Evolutionary conservation across 1,284 basidiomycete species (phyloP), one percentile per base, ranked within the genome.

Genomic region (Hemileia vastatrix): DNA sequence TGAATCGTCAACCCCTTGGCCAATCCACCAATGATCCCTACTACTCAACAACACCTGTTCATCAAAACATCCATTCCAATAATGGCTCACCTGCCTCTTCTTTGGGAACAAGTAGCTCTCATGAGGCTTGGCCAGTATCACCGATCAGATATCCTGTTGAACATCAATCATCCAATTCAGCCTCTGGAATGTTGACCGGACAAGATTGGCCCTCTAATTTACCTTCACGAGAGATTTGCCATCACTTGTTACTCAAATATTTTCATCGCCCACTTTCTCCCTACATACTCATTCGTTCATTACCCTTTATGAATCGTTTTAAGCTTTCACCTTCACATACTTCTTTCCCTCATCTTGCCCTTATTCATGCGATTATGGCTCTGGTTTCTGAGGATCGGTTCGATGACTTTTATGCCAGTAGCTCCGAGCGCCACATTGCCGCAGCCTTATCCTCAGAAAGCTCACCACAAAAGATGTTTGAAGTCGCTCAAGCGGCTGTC

Each of bases 281-380:
- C 11, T 63, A 56, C 36, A 55, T 36, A n/a, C 47, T 63, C 6
- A 45, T 63, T 21, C 47, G 56, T 31, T 54, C 60, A 4, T 32
- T 44, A 44, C 21, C 21, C 18, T 31, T 63, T 4, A 53, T 54
- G 32, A 50, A 45, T 6, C 32, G 48, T 9, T 33, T 63, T 32
- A 54, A 63, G 19, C 24, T 56, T 13, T 15, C 19, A n/a, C 32
- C 40, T 4, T 8, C 24, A 6, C 33, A 63, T 31, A 45, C 53
- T 11, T 32, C 27, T 13, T 63, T 63, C 24, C 60, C 60, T 0
- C 47, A 63, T 31, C 53, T 53, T 6, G 60, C 31, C 4, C 54
- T 63, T 6, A 55, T 63, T n/a, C 60, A 63, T 56, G 45, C 60
- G 9, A 50, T 63, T 9, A 56, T 45, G 6, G 60, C 60, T 31